Base-by-base conservation (phyloP, 306 rosid species). In the Rosa chinensis region DNA sequence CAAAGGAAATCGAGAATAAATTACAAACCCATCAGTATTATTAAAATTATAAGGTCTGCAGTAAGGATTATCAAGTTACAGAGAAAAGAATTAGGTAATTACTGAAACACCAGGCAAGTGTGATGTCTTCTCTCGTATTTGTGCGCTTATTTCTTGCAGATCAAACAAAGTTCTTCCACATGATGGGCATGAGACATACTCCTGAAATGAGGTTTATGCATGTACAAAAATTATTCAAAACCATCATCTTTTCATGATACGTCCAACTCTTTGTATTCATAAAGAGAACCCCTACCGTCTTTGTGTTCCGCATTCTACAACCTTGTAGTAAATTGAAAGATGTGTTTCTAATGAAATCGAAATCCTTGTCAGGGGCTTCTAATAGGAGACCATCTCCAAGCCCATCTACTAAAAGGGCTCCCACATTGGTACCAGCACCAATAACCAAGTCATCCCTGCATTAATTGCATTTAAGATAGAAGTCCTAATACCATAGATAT, bases 141-240 rank as follows among this genome's bases (percentile, higher is more conserved):
- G 77, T 13, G 99, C 99, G 58, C 99, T 95, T 72, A 95, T 73
- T 80, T 91, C 99, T 89, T 95, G 99, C 83, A 95, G 99, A 79
- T 95, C 99, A 76, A 95, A 95, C 88, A 95, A 86, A 47, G 99
- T 95, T 88, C 99, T 89, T n/a, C 99, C 99, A 59, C 99, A 95
- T 39, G 99, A 95, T 76, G 99, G 99, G 85, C 99, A 95, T 18
- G 99, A 95, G 21, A 95, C 99, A 18, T 93, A 95, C 87, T 95
- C 99, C 99, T 95, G 91, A 85, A 87, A 78, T 79, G 71, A 77
- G 28, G 28, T 25, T 25, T 44, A 77, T 14, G 71, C 84, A 78
- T 70, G 69, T 53, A 25, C 58, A 84, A 56, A 4, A 5, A 39
- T 44, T 42, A 28, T 40, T 78, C 71, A 23, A 23, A 6, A 64